Base-by-base conservation (phyloP, 805 yeast species). In the Zygotorulaspora chibaensis region DNA sequence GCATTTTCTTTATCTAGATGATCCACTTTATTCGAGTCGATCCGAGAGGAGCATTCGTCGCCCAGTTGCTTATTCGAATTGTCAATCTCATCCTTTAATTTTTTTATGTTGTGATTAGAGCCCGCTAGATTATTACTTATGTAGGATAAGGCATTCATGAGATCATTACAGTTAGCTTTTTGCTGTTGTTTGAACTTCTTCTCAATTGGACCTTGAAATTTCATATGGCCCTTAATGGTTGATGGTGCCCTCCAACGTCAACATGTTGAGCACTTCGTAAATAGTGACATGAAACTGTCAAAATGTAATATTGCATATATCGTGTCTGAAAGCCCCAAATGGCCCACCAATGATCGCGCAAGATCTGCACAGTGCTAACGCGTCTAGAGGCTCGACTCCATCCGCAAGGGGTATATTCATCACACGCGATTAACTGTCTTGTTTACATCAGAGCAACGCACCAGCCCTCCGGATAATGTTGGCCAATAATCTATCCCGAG, bases 91-190 rank as follows among this genome's bases (percentile, higher is more conserved):
- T 23, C 33, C 5, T 39, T 11, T 8, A 35, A 18, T 8, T 43
- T 38, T 13, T 23, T 30, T 43, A 33, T 40, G 35, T 38, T 40
- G 30, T 8, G 20, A 13, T 37, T 17, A 10, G 33, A 17, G 20
- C 31, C 43, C n/a, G 40, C 45, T 15, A 53, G 29, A 28, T 45
- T 53, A 47, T 63, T 66, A 34, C 70, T 54, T 38, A 67, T 60
- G 42, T 55, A 57, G 12, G 60, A 55, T 41, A 57, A 38, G 10
- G 62, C 58, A 48, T 57, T 57, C 61, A 57, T 57, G 30, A 33
- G 20, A 33, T 33, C 36, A 33, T 33, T 33, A n/a, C 36, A 20
- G 25, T 20, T 20, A 20, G 25, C 7, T 20, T 4, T 5, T 20
- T 5, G 7, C 7, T 20, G 25, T 20, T 20, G 25, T 20, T 20